These are phyloP conservation scores for Penicillium egyptiacum DNA, from an alignment of 495 filamentous ascomycete genomes.

Conservation along the genomic window DNA sequence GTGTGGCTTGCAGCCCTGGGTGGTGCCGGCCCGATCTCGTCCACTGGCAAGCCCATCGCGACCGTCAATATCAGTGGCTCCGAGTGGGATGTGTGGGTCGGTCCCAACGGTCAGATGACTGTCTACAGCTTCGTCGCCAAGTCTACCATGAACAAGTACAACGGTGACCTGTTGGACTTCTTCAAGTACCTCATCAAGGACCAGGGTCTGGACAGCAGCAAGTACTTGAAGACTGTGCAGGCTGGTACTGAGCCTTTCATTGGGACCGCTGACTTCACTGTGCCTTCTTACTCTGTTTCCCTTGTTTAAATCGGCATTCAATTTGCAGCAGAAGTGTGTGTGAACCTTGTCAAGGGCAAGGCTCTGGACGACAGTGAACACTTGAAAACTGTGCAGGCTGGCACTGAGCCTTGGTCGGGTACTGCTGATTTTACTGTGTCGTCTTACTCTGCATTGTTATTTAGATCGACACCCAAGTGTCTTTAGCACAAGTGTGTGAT, in stretches of 20 bases:
- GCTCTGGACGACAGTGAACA: slow-evolving; percentile 53
- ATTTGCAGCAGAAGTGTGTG: too few species aligned
- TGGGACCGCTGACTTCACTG: slow-evolving; percentile 41
- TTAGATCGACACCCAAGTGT: slow-evolving; percentile 23
- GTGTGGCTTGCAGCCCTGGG: slow-evolving; percentile 65
- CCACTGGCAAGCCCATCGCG: slow-evolving; percentile 53
- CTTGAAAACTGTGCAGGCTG: slow-evolving; percentile 54
- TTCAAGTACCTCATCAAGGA: slow-evolving; percentile 55
- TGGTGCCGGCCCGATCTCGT: slow-evolving; percentile 63
- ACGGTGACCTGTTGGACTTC: slow-evolving; percentile 56
- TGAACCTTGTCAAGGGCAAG: slow-evolving; percentile 48
- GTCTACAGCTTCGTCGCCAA: slow-evolving; percentile 64
- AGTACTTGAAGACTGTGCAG: slow-evolving; percentile 56
- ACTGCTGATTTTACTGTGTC: slow-evolving; percentile 34
- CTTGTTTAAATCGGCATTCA: slow-evolving; percentile 32
- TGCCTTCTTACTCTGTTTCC: slow-evolving; percentile 41
- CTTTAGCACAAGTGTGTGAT: neutral
- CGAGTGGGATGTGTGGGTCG: slow-evolving; percentile 54
- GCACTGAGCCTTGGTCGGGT: slow-evolving; percentile 57
- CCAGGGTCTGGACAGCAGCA: slow-evolving; percentile 48
- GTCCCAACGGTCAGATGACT: slow-evolving; percentile 54
- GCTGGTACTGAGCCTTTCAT: slow-evolving; percentile 59
- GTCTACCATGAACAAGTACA: slow-evolving; percentile 49
- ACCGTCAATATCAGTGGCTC: slow-evolving; percentile 52
- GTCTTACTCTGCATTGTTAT: slow-evolving; percentile 42